Base-by-base conservation (phyloP, 2,329 filamentous ascomycete genomes). In the Stagonosporopsis rhizophila region DNA sequence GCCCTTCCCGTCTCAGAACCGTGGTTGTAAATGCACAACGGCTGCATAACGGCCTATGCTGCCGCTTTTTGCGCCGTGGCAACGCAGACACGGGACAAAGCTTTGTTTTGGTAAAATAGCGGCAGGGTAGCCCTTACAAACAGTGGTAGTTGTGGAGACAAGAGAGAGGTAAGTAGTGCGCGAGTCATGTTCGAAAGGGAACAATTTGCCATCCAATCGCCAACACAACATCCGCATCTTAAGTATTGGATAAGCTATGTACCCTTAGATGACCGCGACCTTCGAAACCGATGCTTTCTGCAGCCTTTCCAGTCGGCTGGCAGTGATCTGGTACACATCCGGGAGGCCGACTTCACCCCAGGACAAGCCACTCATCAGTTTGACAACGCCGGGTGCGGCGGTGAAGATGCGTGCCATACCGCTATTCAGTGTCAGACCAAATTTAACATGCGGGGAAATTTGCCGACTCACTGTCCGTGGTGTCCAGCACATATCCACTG, bases 401-500 rank as follows among this genome's bases (percentile, higher is more conserved):
- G 67, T 70, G 46, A 72, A 71, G 5, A 60, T 68, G 2, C 67
- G 62, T 37, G 60, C 65, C 68, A 70, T 70, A 2, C 69, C 64
- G 60, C 67, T 71, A 37, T 49, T 20, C 6, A 20, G 6, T 37
- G 46, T 59, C 27, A 61, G 58, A 19, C 20, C 50, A 17, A 23
- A 9, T 8, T 25, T 23, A n/a, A 50, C 7, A n/a, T 14, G 25
- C 3, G 12, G 5, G 6, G 9, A 19, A 20, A 6, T 15, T 15
- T 4, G 20, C 39, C 12, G 30, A 62, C 68, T 60, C 53, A 68
- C 68, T 68, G 65, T 54, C 68, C 67, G 58, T 71, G 68, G 60
- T 71, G 65, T 5, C 66, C 67, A 17, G 67, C 67, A 45, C 67
- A 70, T 2, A 71, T 64, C 62, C 63, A 71, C 50, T 71, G 65